Evolutionary conservation across 2,329 filamentous ascomycete genomes (phyloP).

Genomic region (Claviceps maximensis): DNA sequence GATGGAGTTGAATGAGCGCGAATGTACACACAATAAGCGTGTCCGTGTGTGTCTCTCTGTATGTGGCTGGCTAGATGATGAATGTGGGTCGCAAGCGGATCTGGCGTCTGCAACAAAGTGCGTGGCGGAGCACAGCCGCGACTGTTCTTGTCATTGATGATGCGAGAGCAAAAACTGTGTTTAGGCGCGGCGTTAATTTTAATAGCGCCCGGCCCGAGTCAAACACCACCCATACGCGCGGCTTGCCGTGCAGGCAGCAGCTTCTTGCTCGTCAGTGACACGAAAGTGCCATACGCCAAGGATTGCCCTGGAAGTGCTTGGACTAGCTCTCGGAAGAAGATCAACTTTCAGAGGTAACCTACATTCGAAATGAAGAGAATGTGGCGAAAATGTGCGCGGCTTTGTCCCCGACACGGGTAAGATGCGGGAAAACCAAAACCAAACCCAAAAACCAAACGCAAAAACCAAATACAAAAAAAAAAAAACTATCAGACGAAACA

Average conservation of each 20-base stretch:
- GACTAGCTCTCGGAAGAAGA: not conserved
- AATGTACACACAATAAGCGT: not conserved
- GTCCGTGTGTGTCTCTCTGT: not conserved
- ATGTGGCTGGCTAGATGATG: not conserved
- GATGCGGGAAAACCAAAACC: not conserved
- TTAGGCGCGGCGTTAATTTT: constrained; percentile 2
- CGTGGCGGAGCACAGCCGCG: constrained; percentile 4
- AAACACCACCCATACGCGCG: not conserved
- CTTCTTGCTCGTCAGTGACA: not conserved
- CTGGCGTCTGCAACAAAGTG: constrained; percentile 1
- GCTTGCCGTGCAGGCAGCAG: not conserved
- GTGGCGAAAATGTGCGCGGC: not conserved
- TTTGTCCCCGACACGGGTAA: not conserved
- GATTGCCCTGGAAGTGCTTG: too few relatives aligned
- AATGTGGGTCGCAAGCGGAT: not conserved
- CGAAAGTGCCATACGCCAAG: not conserved
- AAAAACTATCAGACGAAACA: too few relatives aligned
- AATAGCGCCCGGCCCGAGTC: not conserved
- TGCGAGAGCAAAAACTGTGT: not conserved
- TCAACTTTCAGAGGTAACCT: too few relatives aligned
- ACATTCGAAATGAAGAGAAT: not conserved
- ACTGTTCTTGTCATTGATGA: not conserved
- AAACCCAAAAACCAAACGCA: too few relatives aligned
- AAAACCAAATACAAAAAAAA: too few relatives aligned
- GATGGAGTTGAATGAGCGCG: not conserved